These are phyloP conservation scores for Chlamydomonas asymmetrica DNA, from an alignment of 139 green algal genomes.

Conservation along the genomic window DNA sequence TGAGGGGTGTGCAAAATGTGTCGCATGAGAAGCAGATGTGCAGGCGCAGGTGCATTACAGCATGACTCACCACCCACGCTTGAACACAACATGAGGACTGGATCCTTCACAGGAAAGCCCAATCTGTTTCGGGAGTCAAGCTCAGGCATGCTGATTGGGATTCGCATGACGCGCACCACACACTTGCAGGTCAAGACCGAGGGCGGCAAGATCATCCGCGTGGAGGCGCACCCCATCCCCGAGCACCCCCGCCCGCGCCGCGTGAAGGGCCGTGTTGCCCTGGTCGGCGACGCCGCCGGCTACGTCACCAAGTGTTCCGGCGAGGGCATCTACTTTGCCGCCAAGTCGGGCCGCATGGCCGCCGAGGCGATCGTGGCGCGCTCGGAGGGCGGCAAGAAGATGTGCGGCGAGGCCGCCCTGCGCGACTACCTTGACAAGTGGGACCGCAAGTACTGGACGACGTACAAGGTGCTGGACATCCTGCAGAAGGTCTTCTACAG, in stretches of 20 bases:
- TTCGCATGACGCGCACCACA: too few species aligned
- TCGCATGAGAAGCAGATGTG: too few species aligned
- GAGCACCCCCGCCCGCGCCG: slow-evolving; percentile 92
- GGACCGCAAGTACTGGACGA: slow-evolving; percentile 99
- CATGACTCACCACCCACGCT: too few species aligned
- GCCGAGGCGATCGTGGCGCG: slow-evolving; percentile 94
- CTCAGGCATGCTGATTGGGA: too few species aligned
- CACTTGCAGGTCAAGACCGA: slow-evolving; percentile 88
- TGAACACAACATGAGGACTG: too few species aligned
- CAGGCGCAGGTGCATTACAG: too few species aligned
- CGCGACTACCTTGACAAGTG: slow-evolving; percentile 95
- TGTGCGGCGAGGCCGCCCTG: slow-evolving; percentile 88
- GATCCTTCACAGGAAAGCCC: too few species aligned
- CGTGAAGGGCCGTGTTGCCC: slow-evolving; percentile 78
- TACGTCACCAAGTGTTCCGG: slow-evolving; percentile 97
- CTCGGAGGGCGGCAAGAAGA: slow-evolving; percentile 71
- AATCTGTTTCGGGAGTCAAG: too few species aligned
- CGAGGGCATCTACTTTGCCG: slow-evolving; percentile 99
- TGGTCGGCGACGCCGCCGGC: slow-evolving; percentile 96
- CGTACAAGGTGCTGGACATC: slow-evolving; percentile 99
- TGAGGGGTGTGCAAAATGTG: too few species aligned
- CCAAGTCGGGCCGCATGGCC: slow-evolving; percentile 96
- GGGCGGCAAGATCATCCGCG: slow-evolving; percentile 97
- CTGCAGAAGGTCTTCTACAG: slow-evolving; percentile 96
- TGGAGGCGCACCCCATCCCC: slow-evolving; percentile 98